Percentiles rank a stretch among this genome's conserved stretches.
Evolutionary conservation across 208 protist genomes (phyloP).

Genomic region (Trypanosoma scelopori): DNA sequence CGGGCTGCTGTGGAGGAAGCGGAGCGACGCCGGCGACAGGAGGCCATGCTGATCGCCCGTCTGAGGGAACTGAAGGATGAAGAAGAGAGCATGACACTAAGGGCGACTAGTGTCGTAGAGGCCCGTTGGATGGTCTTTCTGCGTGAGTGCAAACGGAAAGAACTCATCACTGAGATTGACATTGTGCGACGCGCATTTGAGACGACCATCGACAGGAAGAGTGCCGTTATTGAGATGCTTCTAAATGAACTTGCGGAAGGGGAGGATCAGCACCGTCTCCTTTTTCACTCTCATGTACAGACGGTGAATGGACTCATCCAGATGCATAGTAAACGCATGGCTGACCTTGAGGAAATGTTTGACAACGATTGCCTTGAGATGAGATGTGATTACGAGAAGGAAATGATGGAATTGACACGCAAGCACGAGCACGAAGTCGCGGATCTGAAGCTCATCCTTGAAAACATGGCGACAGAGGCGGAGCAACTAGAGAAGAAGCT

Average conservation of each 20-base stretch:
- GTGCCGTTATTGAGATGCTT: constrained; percentile 90
- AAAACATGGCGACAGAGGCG: constrained; percentile 89
- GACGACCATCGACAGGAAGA: constrained; percentile 91
- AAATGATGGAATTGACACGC: constrained; percentile 79
- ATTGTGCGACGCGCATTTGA: constrained; percentile 90
- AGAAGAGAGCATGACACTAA: constrained; percentile 67
- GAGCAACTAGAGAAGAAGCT: constrained; percentile 87
- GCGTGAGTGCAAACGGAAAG: constrained; percentile 92
- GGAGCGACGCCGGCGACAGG: constrained; percentile 65
- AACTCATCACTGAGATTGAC: constrained; percentile 90
- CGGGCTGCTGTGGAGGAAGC: constrained; percentile 71
- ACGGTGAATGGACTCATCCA: constrained; percentile 90
- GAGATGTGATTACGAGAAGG: constrained; percentile 90
- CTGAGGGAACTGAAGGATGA: constrained; percentile 79
- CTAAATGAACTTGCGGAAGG: constrained; percentile 87
- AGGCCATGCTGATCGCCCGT: constrained; percentile 66
- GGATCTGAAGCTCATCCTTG: constrained; percentile 85
- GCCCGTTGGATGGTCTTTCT: constrained; percentile 90
- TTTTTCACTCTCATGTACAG: constrained; percentile 90
- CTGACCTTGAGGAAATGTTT: constrained; percentile 88
- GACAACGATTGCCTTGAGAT: constrained; percentile 89
- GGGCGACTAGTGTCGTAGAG: constrained; percentile 60
- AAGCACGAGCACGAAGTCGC: constrained; percentile 83
- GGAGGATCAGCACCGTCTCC: constrained; percentile 93
- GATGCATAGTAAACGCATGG: constrained; percentile 80